These are phyloP conservation scores for Teratosphaeria destructans DNA, from an alignment of 2,329 filamentous ascomycete genomes.

Conservation along the genomic window DNA sequence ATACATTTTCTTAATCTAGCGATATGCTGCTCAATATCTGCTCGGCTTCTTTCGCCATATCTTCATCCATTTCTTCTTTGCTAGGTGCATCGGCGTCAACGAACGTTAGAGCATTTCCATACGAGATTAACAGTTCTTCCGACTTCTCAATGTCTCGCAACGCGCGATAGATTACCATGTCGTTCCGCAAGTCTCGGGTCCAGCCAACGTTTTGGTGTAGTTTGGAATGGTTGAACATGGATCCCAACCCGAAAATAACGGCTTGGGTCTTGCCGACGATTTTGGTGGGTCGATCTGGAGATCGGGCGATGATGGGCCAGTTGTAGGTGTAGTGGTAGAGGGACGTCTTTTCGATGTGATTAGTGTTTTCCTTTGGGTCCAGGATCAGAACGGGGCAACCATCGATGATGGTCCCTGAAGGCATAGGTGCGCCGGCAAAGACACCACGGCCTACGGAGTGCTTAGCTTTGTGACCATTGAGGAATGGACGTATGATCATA, in stretches of 20 bases:
- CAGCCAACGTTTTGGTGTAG: conserved; percentile 46
- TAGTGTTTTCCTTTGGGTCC: conserved; percentile 36
- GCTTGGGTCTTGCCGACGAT: conserved; percentile 35
- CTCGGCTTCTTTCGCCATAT: conserved; percentile 26
- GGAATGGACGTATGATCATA: conserved; percentile 10
- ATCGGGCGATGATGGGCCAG: conserved; percentile 28
- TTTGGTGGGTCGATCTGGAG: not conserved
- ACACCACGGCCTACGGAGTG: conserved; percentile 39
- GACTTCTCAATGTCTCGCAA: conserved; percentile 40
- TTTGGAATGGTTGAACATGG: conserved; percentile 49
- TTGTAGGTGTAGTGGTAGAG: conserved; percentile 49
- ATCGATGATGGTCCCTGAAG: conserved; percentile 40
- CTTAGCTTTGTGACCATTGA: not conserved
- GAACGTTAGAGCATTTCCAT: conserved; percentile 38
- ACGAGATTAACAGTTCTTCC: conserved; percentile 46
- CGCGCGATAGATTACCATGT: conserved; percentile 40
- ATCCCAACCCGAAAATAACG: conserved; percentile 45
- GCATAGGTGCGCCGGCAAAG: conserved; percentile 38
- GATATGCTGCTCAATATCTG: conserved; percentile 34
- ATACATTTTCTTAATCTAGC: conserved; percentile 5
- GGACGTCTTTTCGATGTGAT: conserved; percentile 40
- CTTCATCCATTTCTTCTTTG: conserved; percentile 2
- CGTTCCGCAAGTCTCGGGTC: conserved; percentile 37
- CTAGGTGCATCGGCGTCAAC: conserved; percentile 29
- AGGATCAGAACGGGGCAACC: conserved; percentile 44